These are phyloP conservation scores for Myxozyma monticola DNA, from an alignment of 805 yeast species.

Conservation along the genomic window DNA sequence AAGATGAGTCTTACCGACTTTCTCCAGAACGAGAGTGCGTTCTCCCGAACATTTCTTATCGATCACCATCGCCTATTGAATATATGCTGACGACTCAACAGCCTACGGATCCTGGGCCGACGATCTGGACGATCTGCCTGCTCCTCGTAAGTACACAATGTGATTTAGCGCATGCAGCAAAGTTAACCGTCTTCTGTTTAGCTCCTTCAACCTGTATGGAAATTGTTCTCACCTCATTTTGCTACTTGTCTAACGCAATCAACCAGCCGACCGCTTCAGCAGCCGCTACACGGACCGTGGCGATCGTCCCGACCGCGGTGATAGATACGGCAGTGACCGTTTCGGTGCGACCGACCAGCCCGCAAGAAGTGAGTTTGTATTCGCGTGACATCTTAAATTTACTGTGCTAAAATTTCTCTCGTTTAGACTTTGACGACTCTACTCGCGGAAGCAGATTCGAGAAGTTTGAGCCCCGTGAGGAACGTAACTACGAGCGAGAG, in stretches of 20 bases:
- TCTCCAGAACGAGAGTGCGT: conserved; percentile 24
- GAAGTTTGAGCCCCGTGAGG: conserved; percentile 2
- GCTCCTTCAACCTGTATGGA: conserved; percentile 2
- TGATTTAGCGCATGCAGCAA: neutral
- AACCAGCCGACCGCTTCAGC: conserved; percentile 11
- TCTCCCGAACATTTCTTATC: neutral
- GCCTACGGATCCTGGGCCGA: conserved; percentile 32
- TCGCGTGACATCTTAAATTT: neutral
- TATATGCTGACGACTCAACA: neutral
- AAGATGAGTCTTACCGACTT: conserved; percentile 31
- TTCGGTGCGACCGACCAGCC: conserved; percentile 19
- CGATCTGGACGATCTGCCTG: conserved; percentile 31
- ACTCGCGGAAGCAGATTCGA: conserved; percentile 27
- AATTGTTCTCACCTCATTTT: neutral
- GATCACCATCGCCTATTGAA: neutral
- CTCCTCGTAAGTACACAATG: conserved; percentile 17
- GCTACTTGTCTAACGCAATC: neutral
- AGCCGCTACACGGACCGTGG: neutral
- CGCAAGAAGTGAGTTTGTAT: neutral
- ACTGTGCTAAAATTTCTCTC: neutral
- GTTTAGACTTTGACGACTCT: conserved; percentile 13
- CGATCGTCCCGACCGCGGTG: conserved; percentile 13
- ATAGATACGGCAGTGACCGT: conserved; percentile 8
- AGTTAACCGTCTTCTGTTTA: conserved; percentile 1
- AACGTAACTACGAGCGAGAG: conserved; percentile 34